Conservation (phyloP, 139 green algal genomes). For the Closterium sp. region DNA sequence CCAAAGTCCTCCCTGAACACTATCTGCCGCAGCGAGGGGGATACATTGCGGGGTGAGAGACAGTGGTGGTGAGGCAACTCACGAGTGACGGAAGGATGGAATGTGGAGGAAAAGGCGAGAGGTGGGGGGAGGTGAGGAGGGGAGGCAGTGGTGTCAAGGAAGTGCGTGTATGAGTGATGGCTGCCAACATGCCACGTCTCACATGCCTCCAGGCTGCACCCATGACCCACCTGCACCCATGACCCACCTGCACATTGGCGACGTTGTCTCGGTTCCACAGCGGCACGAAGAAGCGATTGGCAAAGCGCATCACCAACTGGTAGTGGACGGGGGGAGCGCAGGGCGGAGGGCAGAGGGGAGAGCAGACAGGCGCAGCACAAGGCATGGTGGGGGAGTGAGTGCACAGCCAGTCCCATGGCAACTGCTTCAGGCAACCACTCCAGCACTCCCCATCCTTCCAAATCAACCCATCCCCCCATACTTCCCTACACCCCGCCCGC, state of each 20-base stretch:
- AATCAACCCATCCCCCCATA: neutral
- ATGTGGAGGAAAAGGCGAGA: neutral
- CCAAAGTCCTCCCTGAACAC: constrained; percentile 94
- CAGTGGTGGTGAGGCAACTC: neutral
- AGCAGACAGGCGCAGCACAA: neutral
- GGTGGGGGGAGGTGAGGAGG: neutral
- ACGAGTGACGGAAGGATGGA: neutral
- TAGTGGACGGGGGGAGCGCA: neutral
- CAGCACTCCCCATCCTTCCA: neutral
- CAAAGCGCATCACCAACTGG: constrained; percentile 84
- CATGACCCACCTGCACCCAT: too few species aligned
- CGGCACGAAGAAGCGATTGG: constrained; percentile 83
- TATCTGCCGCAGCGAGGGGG: constrained; percentile 57
- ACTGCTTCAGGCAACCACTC: neutral
- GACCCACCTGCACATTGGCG: constrained; percentile 75
- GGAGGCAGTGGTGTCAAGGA: neutral
- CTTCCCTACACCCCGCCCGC: neutral
- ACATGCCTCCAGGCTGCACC: too few species aligned
- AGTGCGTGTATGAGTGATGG: too few species aligned
- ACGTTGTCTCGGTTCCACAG: constrained; percentile 85
- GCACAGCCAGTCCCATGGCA: too few species aligned
- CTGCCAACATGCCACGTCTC: too few species aligned
- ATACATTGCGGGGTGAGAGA: neutral
- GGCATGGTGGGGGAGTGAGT: too few species aligned
- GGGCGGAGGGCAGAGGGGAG: too few species aligned